Evolutionary conservation across 208 protist species (phyloP), one percentile per base, ranked within the genome.

Genomic region (Borovskyia barvae): DNA sequence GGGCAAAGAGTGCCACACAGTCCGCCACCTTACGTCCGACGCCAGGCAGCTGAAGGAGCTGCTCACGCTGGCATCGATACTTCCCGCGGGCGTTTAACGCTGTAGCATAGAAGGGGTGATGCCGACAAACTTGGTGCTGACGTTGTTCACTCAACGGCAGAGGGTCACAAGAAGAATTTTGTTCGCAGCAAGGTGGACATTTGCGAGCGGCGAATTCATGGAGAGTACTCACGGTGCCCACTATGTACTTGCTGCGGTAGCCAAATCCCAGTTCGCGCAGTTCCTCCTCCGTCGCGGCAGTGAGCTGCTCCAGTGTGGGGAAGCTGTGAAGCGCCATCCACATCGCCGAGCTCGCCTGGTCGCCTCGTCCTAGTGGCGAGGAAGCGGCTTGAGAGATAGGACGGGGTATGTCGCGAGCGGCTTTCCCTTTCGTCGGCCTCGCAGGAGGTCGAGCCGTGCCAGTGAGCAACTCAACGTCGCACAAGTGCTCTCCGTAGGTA

Each of bases 11-110:
- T 17, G 87, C 61, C 19, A 92, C 72, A 56, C 89, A 95, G 53
- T 95, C 89, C 0, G 85, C 80, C 36, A 95, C 85, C 47, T 95
- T 95, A 0, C 89, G 66, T 3, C 89, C 89, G 2, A 95, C 80
- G 2, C 89, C 89, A 2, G 65, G 75, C 40, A 95, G 68, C 24
- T 36, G 12, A 33, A 82, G 26, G 26, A 93, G 75, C 48, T 60
- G 55, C 43, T 50, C 66, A 0, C 85, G 76, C 55, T 80, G 59
- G 39, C 66, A 65, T 36, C 28, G 49, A 7, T 71, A 20, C 37
- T 52, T 41, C 20, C 50, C 62, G 30, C 64, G 37, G 0, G 48
- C 20, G 4, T 46, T 17, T 8, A 83, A 37, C 37, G 85, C 48
- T 24, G 76, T 55, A 1, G 61, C 54, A 54, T 91, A 91, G 53